Conservation (phyloP, 345 rosid species). For the Gossypium mustelinum region DNA sequence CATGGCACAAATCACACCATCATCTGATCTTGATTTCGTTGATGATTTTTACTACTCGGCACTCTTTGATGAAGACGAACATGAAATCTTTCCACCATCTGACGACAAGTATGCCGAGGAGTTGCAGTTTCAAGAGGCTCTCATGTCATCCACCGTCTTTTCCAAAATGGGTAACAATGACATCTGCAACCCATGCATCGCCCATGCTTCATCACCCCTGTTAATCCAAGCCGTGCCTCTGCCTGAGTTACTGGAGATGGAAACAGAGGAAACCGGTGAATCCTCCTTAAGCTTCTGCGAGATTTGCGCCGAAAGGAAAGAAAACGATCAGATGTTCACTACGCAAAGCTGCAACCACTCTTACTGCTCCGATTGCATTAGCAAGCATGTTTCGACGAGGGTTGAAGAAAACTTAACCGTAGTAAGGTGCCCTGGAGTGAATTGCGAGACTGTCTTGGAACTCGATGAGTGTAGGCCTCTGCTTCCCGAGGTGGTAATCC, state of each 20-base stretch:
- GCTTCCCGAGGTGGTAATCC: conserved; percentile 41
- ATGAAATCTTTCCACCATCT: conserved; percentile 6
- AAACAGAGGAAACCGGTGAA: conserved; percentile 3
- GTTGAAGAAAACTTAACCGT: conserved; percentile 22
- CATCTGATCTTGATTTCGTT: conserved; percentile 10
- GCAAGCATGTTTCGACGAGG: conserved; percentile 43
- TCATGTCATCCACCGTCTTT: conserved; percentile 14
- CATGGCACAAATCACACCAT: conserved; percentile 7
- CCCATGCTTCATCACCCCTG: background rate
- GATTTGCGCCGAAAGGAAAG: conserved; percentile 56
- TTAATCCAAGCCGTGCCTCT: background rate
- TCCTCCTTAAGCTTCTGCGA: conserved; percentile 44
- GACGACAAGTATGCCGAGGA: conserved; percentile 18
- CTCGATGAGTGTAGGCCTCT: conserved; percentile 37
- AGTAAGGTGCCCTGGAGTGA: conserved; percentile 52
- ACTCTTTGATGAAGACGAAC: background rate
- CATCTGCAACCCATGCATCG: background rate
- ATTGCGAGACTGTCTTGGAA: conserved; percentile 40
- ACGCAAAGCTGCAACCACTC: conserved; percentile 44
- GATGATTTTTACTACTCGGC: conserved; percentile 16
- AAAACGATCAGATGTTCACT: conserved; percentile 34
- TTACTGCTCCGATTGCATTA: conserved; percentile 49
- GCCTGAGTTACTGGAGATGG: background rate
- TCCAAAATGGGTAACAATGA: background rate
- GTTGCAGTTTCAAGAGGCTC: conserved; percentile 19